Base-by-base conservation (phyloP, 768 basidiomycete species). In the Lactarius pseudohatsudake region DNA sequence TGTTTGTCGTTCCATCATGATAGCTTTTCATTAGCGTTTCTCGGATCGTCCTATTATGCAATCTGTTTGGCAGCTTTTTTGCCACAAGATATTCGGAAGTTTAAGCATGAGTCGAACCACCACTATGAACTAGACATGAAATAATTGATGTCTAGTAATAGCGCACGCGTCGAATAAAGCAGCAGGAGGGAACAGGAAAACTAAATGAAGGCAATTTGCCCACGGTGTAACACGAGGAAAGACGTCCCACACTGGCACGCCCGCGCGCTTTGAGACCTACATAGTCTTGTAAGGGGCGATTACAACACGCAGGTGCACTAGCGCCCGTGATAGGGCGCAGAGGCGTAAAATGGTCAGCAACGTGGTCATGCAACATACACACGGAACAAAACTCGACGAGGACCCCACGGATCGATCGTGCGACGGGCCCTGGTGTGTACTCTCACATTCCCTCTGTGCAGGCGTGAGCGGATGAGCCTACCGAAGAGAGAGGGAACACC, bases 281-380 rank as follows among this genome's bases (percentile, higher is more conserved):
- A 28, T 28, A 5, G 95, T 98, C 53, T 84, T 83, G 75, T 97
- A 99, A 71, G 86, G 85, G 40, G 98, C 92, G 62, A 98, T 89
- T 1, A 95, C 96, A 28, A 97, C 82, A 70, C 96, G 93, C 0
- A 98, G 83, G 62, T 98, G 91, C 34, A 36, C 10, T 11, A 36
- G 34, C 34, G 10, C 34, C 34, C 34, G 10, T 36, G 34, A 36
- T 36, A 32, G 32, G 86, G 20, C 94, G 81, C 11, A 98, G 78
- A 1, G 87, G 82, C 15, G 96, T 94, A 70, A 98, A 90, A 0
- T 96, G 79, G 73, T 98, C 94, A 70, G 96, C 90, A 13, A 96
- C 77, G 73, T 96, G 95, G 34, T 93, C 89, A 59, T 82, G 80
- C 5, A 96, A 94, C 67, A 98, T 85, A 38, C 84, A 66, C 10